Evolutionary conservation across 2,329 filamentous ascomycete genomes (phyloP).

Genomic region (Periglandula ipomoeae): DNA sequence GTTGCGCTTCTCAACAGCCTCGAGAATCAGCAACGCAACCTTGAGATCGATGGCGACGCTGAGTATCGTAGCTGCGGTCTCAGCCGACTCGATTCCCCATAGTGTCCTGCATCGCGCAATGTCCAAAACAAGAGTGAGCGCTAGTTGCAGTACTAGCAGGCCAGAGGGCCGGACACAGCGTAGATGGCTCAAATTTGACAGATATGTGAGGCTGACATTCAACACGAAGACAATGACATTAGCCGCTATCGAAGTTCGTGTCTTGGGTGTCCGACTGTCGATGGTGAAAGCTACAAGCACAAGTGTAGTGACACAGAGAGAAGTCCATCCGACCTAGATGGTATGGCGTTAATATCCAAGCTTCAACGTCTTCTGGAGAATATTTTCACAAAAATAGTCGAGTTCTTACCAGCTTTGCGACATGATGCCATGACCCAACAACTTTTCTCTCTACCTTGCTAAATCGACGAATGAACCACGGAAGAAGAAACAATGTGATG

Average conservation of each 20-base stretch:
- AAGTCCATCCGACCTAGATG: not conserved
- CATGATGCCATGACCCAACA: not conserved
- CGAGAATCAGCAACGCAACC: conserved; percentile 14
- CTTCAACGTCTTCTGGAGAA: not conserved
- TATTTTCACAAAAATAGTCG: not conserved
- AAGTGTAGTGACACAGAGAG: not conserved
- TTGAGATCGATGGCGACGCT: conserved; percentile 18
- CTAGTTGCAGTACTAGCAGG: conserved; percentile 20
- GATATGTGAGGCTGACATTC: not conserved
- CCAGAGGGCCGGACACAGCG: conserved; percentile 22
- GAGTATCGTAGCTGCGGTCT: conserved; percentile 15
- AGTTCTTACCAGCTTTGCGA: not conserved
- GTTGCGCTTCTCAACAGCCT: conserved; percentile 18
- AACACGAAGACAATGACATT: conserved; percentile 9
- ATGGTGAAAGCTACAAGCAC: conserved; percentile 10
- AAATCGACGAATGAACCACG: not conserved
- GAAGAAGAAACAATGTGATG: conserved; percentile 2
- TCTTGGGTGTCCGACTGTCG: conserved; percentile 9
- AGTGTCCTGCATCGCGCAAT: conserved; percentile 21
- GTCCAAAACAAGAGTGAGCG: conserved; percentile 22
- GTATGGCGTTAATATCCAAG: not conserved
- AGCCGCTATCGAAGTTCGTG: not conserved
- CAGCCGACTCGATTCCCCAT: conserved; percentile 16
- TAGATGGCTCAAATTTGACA: conserved; percentile 23
- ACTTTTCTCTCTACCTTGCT: not conserved